Conservation (phyloP, 352 stramenopile genomes). For the Globisporangium solare region DNA sequence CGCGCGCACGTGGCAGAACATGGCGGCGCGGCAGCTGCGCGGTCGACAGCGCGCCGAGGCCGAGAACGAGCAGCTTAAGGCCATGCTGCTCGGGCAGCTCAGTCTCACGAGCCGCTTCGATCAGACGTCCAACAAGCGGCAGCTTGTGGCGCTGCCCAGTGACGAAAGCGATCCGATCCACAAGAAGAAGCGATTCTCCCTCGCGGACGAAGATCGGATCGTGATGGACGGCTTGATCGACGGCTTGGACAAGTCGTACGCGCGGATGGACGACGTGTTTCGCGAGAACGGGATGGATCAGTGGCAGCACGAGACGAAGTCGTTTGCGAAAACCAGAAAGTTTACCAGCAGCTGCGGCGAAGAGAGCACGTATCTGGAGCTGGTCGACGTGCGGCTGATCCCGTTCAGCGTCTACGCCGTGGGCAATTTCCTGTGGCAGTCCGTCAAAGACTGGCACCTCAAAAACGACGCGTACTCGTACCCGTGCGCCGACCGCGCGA, state of each 20-base stretch:
- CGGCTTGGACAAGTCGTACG: constrained; percentile 5
- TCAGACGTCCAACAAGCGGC: constrained; percentile 16
- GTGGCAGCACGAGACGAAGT: constrained; percentile 4
- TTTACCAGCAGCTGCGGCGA: not conserved
- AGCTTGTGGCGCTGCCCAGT: constrained; percentile 10
- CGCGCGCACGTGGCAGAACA: constrained; percentile 9
- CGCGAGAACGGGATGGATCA: constrained; percentile 4
- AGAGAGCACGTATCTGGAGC: constrained; percentile 8
- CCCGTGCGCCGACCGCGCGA: constrained; percentile 6
- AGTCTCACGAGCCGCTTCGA: constrained; percentile 10
- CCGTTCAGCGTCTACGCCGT: constrained; percentile 11
- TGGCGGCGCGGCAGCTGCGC: constrained; percentile 10
- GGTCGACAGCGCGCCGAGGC: constrained; percentile 11
- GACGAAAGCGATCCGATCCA: not conserved
- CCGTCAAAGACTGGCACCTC: constrained; percentile 12
- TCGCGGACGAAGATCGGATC: not conserved
- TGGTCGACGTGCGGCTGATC: constrained; percentile 14
- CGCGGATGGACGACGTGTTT: constrained; percentile 9
- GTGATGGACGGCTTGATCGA: constrained; percentile 13
- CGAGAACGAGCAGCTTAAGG: constrained; percentile 16
- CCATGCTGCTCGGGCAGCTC: constrained; percentile 15
- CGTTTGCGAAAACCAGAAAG: constrained; percentile 10
- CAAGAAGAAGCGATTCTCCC: not conserved
- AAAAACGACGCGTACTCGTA: constrained; percentile 10
- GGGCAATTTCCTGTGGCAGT: constrained; percentile 14